A percentile compares a stretch with the other conserved stretches of the same genome.
phyloP scores from a whole-genome alignment of 2,329 filamentous ascomycete species.

The Arthrobotrys pseudoclavata region DNA sequence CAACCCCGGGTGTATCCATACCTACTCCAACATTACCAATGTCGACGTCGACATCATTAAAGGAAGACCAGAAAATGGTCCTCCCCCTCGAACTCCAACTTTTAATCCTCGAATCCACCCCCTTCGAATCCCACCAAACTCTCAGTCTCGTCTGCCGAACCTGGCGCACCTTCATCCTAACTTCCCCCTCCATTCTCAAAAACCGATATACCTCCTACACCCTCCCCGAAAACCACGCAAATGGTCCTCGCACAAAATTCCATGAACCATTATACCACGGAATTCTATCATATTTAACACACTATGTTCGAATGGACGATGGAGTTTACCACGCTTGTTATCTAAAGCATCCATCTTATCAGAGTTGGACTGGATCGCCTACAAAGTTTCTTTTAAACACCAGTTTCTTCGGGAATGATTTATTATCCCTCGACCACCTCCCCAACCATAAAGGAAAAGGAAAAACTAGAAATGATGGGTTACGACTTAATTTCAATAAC shows the following conservation, averaged over 20 bases:
- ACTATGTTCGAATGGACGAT: slow-evolving; percentile 15
- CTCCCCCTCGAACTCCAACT: slow-evolving; percentile 29
- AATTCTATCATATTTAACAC: not conserved
- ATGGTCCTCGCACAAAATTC: not conserved
- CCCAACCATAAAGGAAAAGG: not conserved
- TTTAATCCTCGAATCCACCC: slow-evolving; percentile 12
- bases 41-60: not conserved
- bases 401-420: not conserved
- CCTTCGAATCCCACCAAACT: slow-evolving; percentile 11
- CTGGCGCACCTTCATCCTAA: slow-evolving; percentile 22
- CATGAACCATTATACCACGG: not conserved
- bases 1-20: no score
- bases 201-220: slow-evolving; percentile 5
- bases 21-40: no score
- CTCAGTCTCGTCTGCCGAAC: slow-evolving; percentile 7
- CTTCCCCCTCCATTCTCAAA: not conserved
- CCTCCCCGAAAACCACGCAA: not conserved
- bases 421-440: not conserved
- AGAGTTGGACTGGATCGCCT: no score
- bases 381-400: not conserved
- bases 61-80: not conserved
- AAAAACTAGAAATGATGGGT: not conserved
- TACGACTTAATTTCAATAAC: not conserved
- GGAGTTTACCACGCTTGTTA: not conserved
- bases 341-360: not conserved